Conservation (phyloP, 2,329 filamentous ascomycete genomes). For the Penicillium sp. region DNA sequence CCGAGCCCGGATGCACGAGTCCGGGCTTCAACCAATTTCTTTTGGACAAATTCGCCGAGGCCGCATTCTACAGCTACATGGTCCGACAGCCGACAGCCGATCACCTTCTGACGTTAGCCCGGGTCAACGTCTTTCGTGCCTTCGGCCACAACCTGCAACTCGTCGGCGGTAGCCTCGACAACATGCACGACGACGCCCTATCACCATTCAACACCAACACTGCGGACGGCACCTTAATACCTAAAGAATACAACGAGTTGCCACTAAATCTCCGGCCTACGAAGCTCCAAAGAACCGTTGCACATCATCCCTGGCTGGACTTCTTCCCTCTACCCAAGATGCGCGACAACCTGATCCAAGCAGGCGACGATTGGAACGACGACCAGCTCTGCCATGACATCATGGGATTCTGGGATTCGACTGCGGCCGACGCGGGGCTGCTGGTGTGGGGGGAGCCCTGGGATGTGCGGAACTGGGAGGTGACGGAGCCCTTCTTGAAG, state of each 20-base stretch:
- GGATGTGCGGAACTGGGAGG: conserved; percentile 49
- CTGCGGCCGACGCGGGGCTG: conserved; percentile 31
- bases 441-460: conserved; percentile 53
- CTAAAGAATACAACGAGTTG: conserved; percentile 12
- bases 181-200: conserved; percentile 30
- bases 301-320: conserved; percentile 46
- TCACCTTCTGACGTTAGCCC: conserved; percentile 35
- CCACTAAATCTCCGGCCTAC: conserved; percentile 40
- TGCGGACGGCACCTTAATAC: neutral
- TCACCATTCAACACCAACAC: conserved; percentile 27
- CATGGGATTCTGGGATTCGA: conserved; percentile 32
- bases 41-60: conserved; percentile 20
- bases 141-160: conserved; percentile 30
- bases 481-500: conserved; percentile 44
- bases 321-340: conserved; percentile 31
- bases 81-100: conserved; percentile 28
- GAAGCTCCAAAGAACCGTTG: conserved; percentile 33
- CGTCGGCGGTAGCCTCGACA: conserved; percentile 25
- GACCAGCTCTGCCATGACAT: conserved; percentile 40
- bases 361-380: conserved; percentile 34
- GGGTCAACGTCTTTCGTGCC: conserved; percentile 38
- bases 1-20: conserved; percentile 3
- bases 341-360: conserved; percentile 42
- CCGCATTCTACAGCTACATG: conserved; percentile 27
- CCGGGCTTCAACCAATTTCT: conserved; percentile 1